Base-by-base conservation (phyloP, 2,329 filamentous ascomycete genomes). In the Diaporthe caulivora region DNA sequence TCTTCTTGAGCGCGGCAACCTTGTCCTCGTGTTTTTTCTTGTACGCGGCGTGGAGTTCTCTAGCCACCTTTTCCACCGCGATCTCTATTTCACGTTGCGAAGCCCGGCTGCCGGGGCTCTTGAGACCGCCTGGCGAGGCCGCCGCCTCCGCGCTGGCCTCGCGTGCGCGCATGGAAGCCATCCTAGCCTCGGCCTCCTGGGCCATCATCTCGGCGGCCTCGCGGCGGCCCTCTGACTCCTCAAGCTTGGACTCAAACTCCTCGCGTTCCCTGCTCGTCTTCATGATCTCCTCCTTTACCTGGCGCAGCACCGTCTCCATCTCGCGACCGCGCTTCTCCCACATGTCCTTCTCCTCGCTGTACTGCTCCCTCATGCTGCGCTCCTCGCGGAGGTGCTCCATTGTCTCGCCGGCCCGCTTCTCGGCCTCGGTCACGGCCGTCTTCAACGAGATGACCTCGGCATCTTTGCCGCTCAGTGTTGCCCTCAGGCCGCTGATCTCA, bases 21-120 rank as follows among this genome's bases (percentile, higher is more conserved):
- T 99, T 99, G 76, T 92, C 94, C 85, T 98, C 96, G 82, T 99
- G 97, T 85, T 99, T 99, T 80, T 93, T 92, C 86, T 98, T 98
- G 89, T 99, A 99, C 15, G 98, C 88, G 0, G 92, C 89, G 81
- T 99, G 97, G 53, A 99, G 88, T 80, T 99, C 97, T 40, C 95
- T 90, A n/a, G 96, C 95, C 53, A 98, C 95, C 77, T 95, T 95
- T 83, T 98, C 95, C 29, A 96, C 93, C 1, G 93, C 93, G 57
- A 94, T 88, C 80, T 98, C 95, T 65, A 98, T 93, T 76, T 97
- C 95, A 77, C 85, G 81, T 78, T 84, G 82, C 74, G 82, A 78
- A 70, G 81, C 76, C 37, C 77, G 72, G 31, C 74, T 76, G 34
- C 80, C 78, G 34, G 80, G 75, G 64, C 77, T 81, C 77, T 80